Evolutionary conservation across 2,329 filamentous ascomycete genomes (phyloP).

Genomic region (Colletotrichum karsti): DNA sequence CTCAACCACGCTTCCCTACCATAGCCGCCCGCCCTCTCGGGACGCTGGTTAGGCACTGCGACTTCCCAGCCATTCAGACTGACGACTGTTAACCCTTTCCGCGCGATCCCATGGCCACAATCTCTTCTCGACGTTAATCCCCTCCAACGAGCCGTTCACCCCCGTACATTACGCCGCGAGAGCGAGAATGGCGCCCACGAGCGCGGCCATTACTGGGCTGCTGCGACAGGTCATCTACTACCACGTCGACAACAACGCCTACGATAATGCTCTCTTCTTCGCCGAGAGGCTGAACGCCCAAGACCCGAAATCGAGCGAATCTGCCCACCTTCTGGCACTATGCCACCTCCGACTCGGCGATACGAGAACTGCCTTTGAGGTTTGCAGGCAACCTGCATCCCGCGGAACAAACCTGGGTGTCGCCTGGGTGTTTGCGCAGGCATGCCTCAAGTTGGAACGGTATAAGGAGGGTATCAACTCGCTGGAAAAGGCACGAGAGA

Average conservation of each 20-base stretch:
- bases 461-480: slow-evolving; percentile 84
- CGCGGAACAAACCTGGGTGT: slow-evolving; percentile 84
- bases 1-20: slow-evolving; percentile 5
- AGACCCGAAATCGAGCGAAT: slow-evolving; percentile 82
- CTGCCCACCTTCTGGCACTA: slow-evolving; percentile 82
- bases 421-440: slow-evolving; percentile 90
- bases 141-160: slow-evolving; percentile 6
- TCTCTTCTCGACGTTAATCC: slow-evolving; percentile 23
- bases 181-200: slow-evolving; percentile 61
- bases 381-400: slow-evolving; percentile 75
- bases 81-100: neutral
- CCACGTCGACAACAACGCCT: slow-evolving; percentile 87
- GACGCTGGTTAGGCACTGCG: neutral
- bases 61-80: slow-evolving; percentile 2
- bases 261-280: slow-evolving; percentile 93
- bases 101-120: slow-evolving; percentile 26
- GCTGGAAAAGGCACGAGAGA: slow-evolving; percentile 80
- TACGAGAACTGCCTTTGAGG: slow-evolving; percentile 85
- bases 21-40: neutral
- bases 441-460: slow-evolving; percentile 81
- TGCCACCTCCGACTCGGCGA: slow-evolving; percentile 87
- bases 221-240: slow-evolving; percentile 70
- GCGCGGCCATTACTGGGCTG: slow-evolving; percentile 57
- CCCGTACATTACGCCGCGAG: slow-evolving; percentile 24
- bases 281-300: slow-evolving; percentile 86